Evolutionary conservation across 1,139 yeast genomes (phyloP), one percentile per base, ranked within the genome.

Genomic region (Geotrichum klebahnii): DNA sequence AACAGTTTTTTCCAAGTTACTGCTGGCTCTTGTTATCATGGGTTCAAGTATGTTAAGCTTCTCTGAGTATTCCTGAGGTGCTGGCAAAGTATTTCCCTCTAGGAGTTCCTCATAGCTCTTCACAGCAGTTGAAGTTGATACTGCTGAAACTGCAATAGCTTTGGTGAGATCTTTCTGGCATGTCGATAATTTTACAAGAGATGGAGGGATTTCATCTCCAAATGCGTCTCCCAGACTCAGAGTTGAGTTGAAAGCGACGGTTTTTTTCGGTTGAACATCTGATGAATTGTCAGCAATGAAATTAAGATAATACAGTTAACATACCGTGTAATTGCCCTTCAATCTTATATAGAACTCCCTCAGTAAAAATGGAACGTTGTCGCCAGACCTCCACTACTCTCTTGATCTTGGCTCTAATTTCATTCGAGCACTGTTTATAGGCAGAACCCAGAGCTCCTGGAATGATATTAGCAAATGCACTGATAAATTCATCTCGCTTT

Each of bases 351-450:
- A 82, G 71, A 22, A 75, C 79, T 1, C 61, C 61, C 0, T 63
- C 61, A 1, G 72, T 57, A 58, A 84, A 86, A 1, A 88, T 77
- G 23, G 65, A 63, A 47, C 96, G 71, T 53, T 85, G 85, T 48
- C 75, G 75, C 95, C 96, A 85, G 14, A 88, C 94, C 43, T 73
- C 77, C 1, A 86, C 72, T 23, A 86, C 79, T 39, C 95, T 74
- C 36, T 71, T 75, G 31, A 85, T 76, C 55, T 81, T 81, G n/a
- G 77, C 75, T 53, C 76, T 74, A 10, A 78, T 57, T 12, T 67
- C 71, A 38, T 58, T 49, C 4, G 68, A 61, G 5, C 61, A 61
- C n/a, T 54, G 57, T 8, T 60, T 51, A 52, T 65, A 68, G 3
- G 71, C 68, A 3, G 51, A 52, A 3, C 57, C 65, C 12, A 72